These are phyloP conservation scores for Termitomyces bulborhizus DNA, from an alignment of 768 basidiomycete species.

Conservation along the genomic window DNA sequence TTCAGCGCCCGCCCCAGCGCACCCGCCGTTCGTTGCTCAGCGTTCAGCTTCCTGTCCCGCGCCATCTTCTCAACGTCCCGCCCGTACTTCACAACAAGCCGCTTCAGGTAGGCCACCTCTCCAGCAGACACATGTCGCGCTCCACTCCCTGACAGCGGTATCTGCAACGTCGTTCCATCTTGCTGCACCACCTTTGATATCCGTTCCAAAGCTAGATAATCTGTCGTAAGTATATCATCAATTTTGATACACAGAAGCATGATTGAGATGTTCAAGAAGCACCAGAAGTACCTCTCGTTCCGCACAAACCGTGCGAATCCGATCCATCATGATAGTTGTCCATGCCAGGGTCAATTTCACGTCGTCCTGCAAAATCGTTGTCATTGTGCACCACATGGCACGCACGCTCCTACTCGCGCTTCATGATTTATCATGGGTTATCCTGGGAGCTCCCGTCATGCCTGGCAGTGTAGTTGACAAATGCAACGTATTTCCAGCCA, in stretches of 20 bases:
- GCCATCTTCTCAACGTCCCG: conserved; percentile 73
- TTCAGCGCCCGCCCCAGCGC: conserved; percentile 61
- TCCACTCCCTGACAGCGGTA: conserved; percentile 34
- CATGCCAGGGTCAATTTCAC: conserved; percentile 1
- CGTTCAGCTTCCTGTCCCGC: conserved; percentile 71
- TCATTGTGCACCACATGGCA: conserved; percentile 4
- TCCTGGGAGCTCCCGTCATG: not conserved
- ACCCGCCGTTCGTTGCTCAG: conserved; percentile 79
- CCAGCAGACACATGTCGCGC: conserved; percentile 61
- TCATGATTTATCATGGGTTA: conserved; percentile 1
- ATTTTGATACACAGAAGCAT: conserved; percentile 4
- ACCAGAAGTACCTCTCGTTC: conserved; percentile 9
- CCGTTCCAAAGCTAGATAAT: conserved; percentile 53
- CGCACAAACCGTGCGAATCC: conserved; percentile 22
- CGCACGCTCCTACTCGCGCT: conserved; percentile 6
- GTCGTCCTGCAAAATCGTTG: not conserved
- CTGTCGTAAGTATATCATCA: conserved; percentile 17
- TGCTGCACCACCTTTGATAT: conserved; percentile 38
- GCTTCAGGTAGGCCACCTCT: conserved; percentile 60
- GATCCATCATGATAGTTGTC: not conserved
- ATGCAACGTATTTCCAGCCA: not conserved
- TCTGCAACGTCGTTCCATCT: conserved; percentile 28
- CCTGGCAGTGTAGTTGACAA: not conserved
- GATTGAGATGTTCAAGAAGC: conserved; percentile 11
- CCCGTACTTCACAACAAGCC: conserved; percentile 66